Evolutionary conservation across 1,284 basidiomycete genomes (phyloP), one percentile per base, ranked within the genome.

Genomic region (Ganoderma lingzhi): DNA sequence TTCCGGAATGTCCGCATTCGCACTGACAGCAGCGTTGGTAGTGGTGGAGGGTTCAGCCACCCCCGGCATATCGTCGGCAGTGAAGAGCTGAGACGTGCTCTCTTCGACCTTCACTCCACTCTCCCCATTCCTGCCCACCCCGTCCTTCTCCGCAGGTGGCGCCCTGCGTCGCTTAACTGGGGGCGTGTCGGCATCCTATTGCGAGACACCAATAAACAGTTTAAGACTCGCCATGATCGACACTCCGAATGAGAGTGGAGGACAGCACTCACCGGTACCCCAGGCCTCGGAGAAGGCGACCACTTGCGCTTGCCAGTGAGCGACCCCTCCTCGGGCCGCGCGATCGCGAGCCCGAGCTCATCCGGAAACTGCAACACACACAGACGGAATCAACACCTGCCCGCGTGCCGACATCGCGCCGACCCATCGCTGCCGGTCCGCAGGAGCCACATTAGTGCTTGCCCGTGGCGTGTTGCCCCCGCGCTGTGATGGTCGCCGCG

Each of bases 131-230:
- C 58, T 55, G 6, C 42, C 61, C 23, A 39, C 42, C 28, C 68
- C 73, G 8, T 55, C 58, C 17, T 51, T 51, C 32, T 68, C 73
- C 9, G 58, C 59, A 35, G 72, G 66, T 3, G 74, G 73, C 51
- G 75, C 75, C 71, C 66, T 76, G 63, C 71, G 73, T 65, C 75
- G 69, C 62, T 77, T 77, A 58, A 64, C 64, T 15, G 74, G 73
- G 15, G 74, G 74, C 23, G 48, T 48, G 56, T 55, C 68, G 15
- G 62, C 28, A 42, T 44, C 42, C 60, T 66, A 39, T 61, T 30
- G 39, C 39, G n/a, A 30, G 4, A 41, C 23, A 5, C 37, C 39
- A 42, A 42, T 61, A 59, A 39, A 59, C 56, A 17, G 19, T 39
- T 59, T n/a, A 59, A 35, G 15, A 59, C n/a, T 19, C 39, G 37